These are phyloP conservation scores for Neofusicoccum parvum DNA, from an alignment of 2,329 filamentous ascomycete genomes.

Conservation along the genomic window DNA sequence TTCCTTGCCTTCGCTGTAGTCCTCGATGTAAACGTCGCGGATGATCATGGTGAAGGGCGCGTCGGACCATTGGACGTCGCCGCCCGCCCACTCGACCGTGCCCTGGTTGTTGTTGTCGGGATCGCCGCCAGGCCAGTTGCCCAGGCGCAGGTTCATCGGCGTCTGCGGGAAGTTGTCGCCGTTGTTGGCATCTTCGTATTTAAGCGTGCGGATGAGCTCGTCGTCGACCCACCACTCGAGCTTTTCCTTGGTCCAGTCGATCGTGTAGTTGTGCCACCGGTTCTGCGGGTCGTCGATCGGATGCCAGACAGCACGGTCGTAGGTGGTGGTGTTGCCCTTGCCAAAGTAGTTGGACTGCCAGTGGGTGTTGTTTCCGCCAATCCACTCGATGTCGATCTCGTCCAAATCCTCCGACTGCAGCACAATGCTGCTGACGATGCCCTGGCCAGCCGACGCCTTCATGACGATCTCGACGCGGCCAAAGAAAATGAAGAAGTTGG, in stretches of 20 bases:
- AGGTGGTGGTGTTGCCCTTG: conserved; percentile 57
- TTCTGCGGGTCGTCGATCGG: conserved; percentile 35
- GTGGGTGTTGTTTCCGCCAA: conserved; percentile 40
- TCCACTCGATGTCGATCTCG: conserved; percentile 57
- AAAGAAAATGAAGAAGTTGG: conserved; percentile 59
- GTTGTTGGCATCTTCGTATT: conserved; percentile 59
- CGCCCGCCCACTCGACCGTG: conserved; percentile 61
- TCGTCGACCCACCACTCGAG: conserved; percentile 69
- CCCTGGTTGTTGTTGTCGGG: conserved; percentile 42
- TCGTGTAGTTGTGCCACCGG: conserved; percentile 44
- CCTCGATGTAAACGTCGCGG: conserved; percentile 59
- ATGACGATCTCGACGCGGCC: conserved; percentile 53
- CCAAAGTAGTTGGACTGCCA: conserved; percentile 58
- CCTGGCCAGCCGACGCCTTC: conserved; percentile 51
- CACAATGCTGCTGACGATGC: conserved; percentile 54
- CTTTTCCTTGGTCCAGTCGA: conserved; percentile 68
- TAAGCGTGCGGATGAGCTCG: conserved; percentile 62
- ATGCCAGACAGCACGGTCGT: conserved; percentile 48
- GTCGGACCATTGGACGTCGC: conserved; percentile 65
- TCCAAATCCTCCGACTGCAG: conserved; percentile 55
- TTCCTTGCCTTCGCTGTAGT: conserved; percentile 60
- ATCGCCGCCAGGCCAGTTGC: conserved; percentile 66
- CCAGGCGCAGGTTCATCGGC: conserved; percentile 71
- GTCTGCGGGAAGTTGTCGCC: conserved; percentile 70
- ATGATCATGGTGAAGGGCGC: conserved; percentile 76